phyloP scores from a whole-genome alignment of 768 basidiomycete genomes.

The Leccinum subgranulosum region DNA sequence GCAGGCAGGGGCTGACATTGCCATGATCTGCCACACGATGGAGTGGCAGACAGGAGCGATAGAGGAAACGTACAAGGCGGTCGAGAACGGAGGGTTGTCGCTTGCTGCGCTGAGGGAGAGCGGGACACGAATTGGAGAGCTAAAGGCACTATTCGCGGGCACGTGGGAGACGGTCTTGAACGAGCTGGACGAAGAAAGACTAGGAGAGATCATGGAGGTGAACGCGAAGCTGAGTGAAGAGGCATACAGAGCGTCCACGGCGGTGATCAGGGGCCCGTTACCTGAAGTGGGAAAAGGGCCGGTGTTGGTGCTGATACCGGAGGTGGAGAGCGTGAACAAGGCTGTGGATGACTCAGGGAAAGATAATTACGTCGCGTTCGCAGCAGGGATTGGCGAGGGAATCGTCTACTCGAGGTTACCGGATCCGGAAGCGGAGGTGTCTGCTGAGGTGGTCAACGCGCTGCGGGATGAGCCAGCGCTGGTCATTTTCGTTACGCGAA shows the following conservation, averaged over 20 bases:
- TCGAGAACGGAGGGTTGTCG: constrained; percentile 42
- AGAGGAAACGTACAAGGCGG: constrained; percentile 47
- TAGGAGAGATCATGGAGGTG: constrained; percentile 31
- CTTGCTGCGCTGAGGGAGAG: constrained; percentile 40
- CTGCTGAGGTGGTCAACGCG: constrained; percentile 2
- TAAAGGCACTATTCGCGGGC: constrained; percentile 53
- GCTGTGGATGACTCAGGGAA: constrained; percentile 60
- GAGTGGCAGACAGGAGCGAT: constrained; percentile 52
- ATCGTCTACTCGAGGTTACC: constrained; percentile 41
- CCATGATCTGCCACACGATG: constrained; percentile 70
- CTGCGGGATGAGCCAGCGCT: not conserved
- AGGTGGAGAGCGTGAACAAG: constrained; percentile 52
- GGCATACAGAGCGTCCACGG: constrained; percentile 47
- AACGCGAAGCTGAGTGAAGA: constrained; percentile 42
- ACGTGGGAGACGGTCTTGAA: constrained; percentile 41
- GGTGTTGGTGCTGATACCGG: constrained; percentile 54
- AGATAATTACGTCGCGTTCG: constrained; percentile 54
- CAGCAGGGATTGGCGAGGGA: constrained; percentile 32
- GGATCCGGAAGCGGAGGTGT: constrained; percentile 2
- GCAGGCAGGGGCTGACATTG: constrained; percentile 66
- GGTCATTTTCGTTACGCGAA: constrained; percentile 54
- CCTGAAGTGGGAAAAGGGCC: constrained; percentile 31
- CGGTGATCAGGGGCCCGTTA: constrained; percentile 42
- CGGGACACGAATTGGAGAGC: constrained; percentile 40
- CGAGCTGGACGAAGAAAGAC: constrained; percentile 25